A percentile compares a stretch with the other conserved stretches of the same genome.
Evolutionary conservation across 345 rosid species (phyloP).

Genomic region (Alliaria petiolata): DNA sequence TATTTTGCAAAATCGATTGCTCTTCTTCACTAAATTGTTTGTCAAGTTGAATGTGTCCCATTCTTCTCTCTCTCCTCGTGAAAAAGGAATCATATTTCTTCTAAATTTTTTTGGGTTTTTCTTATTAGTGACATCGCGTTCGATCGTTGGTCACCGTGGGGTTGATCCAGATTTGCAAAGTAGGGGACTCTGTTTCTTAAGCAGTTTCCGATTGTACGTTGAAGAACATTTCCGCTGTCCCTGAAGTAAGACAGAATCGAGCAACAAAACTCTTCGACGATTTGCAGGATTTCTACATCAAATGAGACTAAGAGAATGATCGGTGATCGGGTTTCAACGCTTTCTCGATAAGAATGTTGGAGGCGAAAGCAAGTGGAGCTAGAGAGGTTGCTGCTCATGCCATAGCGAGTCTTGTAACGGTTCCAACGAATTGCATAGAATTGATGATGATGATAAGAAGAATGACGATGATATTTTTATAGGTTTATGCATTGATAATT

Average conservation of each 20-base stretch:
- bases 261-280: constrained; percentile 71
- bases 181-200: constrained; percentile 82
- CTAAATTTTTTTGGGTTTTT: too few species aligned
- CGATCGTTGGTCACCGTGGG: constrained; percentile 86
- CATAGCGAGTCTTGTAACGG: constrained; percentile 58
- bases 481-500: too few species aligned
- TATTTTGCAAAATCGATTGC: too few species aligned
- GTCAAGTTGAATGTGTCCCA: too few species aligned
- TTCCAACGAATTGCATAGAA: constrained; percentile 65
- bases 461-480: too few species aligned
- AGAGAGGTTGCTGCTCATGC: constrained; percentile 85
- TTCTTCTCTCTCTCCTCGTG: too few species aligned
- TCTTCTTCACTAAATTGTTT: too few species aligned
- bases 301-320: constrained; percentile 61
- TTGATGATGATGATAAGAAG: constrained; percentile 62
- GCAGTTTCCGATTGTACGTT: constrained; percentile 75
- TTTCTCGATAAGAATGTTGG: constrained; percentile 59
- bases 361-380: constrained; percentile 53
- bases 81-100: too few species aligned
- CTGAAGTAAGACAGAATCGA: constrained; percentile 66
- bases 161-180: constrained; percentile 60
- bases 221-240: constrained; percentile 77
- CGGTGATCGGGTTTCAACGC: constrained; percentile 82
- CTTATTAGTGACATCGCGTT: constrained; percentile 64
- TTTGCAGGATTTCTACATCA: constrained; percentile 57